phyloP scores from a whole-genome alignment of 163 green algal species.

The Scenedesmus sp. region DNA sequence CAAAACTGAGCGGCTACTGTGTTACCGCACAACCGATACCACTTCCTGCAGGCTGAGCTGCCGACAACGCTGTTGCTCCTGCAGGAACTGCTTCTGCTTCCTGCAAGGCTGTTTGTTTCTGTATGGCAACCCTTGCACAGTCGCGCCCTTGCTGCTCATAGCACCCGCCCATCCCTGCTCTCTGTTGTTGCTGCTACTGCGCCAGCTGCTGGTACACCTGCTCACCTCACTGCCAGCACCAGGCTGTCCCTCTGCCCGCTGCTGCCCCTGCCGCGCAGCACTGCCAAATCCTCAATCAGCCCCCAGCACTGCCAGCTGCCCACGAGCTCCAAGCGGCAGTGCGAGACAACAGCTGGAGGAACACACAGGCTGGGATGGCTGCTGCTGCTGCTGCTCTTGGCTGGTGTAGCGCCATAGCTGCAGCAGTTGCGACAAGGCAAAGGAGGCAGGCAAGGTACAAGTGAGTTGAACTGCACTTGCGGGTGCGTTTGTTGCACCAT shows the following conservation, averaged over 20 bases:
- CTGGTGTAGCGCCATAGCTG: slow-evolving; percentile 40
- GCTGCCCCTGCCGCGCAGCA: slow-evolving; percentile 70
- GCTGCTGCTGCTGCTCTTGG: neutral
- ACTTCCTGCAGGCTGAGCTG: neutral
- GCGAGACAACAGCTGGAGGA: neutral
- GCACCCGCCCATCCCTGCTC: neutral
- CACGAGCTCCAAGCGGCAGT: slow-evolving; percentile 71
- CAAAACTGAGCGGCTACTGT: neutral
- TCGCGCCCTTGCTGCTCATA: neutral
- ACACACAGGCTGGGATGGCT: neutral
- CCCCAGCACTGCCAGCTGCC: slow-evolving; percentile 73
- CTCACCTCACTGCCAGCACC: slow-evolving; percentile 74
- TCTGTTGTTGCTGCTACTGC: neutral
- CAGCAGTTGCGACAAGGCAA: neutral
- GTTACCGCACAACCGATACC: neutral
- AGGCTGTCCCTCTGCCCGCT: slow-evolving; percentile 47
- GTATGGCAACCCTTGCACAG: neutral
- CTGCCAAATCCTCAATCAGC: slow-evolving; percentile 85
- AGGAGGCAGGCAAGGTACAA: neutral
- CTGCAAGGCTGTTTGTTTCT: neutral
- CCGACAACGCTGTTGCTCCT: neutral
- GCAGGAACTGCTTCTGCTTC: neutral
- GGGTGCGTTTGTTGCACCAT: neutral
- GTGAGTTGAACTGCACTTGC: neutral
- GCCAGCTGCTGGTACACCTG: neutral